These are phyloP conservation scores for Blepharisma japonicum DNA, from an alignment of 73 alveolate genomes.

Conservation along the genomic window DNA sequence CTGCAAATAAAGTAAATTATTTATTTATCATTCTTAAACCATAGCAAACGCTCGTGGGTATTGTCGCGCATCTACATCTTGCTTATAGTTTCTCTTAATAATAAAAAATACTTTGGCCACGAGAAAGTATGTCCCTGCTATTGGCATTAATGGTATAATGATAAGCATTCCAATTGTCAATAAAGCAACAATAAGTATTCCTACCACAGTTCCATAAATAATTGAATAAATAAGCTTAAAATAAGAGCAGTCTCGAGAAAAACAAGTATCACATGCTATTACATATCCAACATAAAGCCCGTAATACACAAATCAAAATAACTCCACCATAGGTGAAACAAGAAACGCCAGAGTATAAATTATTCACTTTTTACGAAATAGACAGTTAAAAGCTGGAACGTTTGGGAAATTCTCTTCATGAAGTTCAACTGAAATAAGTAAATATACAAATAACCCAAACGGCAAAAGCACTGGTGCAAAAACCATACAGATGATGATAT, in stretches of 20 bases:
- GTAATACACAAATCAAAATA: not conserved
- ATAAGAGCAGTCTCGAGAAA: not conserved
- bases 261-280: not conserved
- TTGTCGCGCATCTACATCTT: too few relatives aligned
- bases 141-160: too few relatives aligned
- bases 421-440: not conserved
- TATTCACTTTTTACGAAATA: not conserved
- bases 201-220: not conserved
- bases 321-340: not conserved
- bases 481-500: not conserved
- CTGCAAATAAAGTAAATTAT: too few relatives aligned
- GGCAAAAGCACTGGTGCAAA: not conserved
- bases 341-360: conserved; percentile 4
- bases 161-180: too few relatives aligned
- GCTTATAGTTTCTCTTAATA: too few relatives aligned
- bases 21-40: too few relatives aligned
- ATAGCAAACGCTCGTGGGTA: too few relatives aligned
- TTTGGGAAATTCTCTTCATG: not conserved
- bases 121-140: too few relatives aligned
- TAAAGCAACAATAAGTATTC: not conserved
- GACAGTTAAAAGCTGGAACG: not conserved
- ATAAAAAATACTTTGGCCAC: too few relatives aligned
- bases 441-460: not conserved
- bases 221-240: not conserved
- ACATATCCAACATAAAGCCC: not conserved